These are phyloP conservation scores for Ceratobasidium sp. DNA, from an alignment of 1,284 basidiomycete genomes.

Conservation along the genomic window DNA sequence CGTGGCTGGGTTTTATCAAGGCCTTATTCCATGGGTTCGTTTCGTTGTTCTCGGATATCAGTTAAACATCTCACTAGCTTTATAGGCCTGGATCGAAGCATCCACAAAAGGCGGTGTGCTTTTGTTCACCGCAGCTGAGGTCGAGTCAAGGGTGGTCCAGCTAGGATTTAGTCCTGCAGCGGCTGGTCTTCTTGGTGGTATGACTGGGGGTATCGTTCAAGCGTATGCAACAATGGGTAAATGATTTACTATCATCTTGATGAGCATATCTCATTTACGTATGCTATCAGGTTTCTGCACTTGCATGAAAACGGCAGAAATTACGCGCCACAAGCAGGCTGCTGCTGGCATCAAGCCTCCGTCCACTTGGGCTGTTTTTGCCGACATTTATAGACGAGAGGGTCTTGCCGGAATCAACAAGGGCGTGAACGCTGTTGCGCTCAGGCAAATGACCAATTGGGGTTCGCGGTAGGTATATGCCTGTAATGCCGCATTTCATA, in stretches of 20 bases:
- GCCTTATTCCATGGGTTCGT: constrained; percentile 96
- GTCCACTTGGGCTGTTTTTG: constrained; percentile 94
- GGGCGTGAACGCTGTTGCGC: constrained; percentile 98
- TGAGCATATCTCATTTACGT: background rate
- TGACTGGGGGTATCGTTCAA: constrained; percentile 97
- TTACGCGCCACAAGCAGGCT: constrained; percentile 96
- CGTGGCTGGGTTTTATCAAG: constrained; percentile 92
- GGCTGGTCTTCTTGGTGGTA: constrained; percentile 92
- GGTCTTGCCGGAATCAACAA: constrained; percentile 98
- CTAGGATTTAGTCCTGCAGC: constrained; percentile 81
- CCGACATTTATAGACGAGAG: constrained; percentile 91
- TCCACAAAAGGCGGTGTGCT: constrained; percentile 98
- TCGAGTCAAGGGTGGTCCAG: constrained; percentile 73
- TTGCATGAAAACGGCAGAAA: constrained; percentile 98
- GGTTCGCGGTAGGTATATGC: constrained; percentile 80
- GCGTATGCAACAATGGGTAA: constrained; percentile 99
- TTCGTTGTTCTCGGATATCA: constrained; percentile 30
- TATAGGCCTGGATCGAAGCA: constrained; percentile 98
- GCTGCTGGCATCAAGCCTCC: constrained; percentile 88
- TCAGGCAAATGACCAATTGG: constrained; percentile 99
- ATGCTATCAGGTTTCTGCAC: constrained; percentile 84
- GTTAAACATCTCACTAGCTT: constrained; percentile 38
- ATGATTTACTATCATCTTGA: constrained; percentile 43
- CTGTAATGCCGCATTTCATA: constrained; percentile 11
- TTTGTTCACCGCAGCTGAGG: constrained; percentile 94